A percentile compares a stretch with the other conserved stretches of the same genome.
These are phyloP conservation scores for Lactarius sp. DNA, from an alignment of 768 basidiomycete genomes.

Conservation along the genomic window DNA sequence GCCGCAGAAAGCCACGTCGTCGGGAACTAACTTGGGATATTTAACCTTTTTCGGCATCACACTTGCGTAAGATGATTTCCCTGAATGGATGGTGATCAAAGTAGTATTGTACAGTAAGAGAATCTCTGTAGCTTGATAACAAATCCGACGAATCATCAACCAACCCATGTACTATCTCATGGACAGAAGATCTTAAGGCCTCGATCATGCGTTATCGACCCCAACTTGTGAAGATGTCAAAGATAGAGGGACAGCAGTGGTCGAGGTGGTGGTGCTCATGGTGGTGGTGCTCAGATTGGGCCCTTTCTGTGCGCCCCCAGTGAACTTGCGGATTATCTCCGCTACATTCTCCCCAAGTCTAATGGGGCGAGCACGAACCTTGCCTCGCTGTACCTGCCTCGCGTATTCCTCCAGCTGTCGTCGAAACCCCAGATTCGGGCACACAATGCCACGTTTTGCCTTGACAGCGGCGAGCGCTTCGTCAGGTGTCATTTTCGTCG, in stretches of 20 bases:
- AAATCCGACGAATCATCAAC: too few relatives aligned
- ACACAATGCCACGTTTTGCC: constrained; percentile 28
- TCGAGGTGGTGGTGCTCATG: background rate
- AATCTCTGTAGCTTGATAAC: too few relatives aligned
- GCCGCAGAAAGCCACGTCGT: too few relatives aligned
- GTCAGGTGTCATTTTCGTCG: constrained; percentile 28
- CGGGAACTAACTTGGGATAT: too few relatives aligned
- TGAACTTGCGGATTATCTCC: constrained; percentile 9
- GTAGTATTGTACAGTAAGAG: too few relatives aligned
- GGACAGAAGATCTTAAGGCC: too few relatives aligned
- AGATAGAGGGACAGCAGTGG: background rate
- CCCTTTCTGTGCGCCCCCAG: background rate
- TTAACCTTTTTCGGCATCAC: too few relatives aligned
- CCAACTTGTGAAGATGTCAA: background rate
- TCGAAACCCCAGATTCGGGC: constrained; percentile 34
- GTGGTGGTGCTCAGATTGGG: background rate
- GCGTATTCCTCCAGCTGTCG: constrained; percentile 28
- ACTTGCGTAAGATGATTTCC: too few relatives aligned
- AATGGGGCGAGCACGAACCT: background rate
- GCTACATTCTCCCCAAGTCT: constrained; percentile 7
- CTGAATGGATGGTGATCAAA: too few relatives aligned
- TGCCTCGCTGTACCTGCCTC: background rate
- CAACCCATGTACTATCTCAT: too few relatives aligned
- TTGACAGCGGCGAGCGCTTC: constrained; percentile 30
- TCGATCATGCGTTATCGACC: background rate